Evolutionary conservation across 2,329 filamentous ascomycete species (phyloP).

Genomic region (Paramyrothecium sp.): DNA sequence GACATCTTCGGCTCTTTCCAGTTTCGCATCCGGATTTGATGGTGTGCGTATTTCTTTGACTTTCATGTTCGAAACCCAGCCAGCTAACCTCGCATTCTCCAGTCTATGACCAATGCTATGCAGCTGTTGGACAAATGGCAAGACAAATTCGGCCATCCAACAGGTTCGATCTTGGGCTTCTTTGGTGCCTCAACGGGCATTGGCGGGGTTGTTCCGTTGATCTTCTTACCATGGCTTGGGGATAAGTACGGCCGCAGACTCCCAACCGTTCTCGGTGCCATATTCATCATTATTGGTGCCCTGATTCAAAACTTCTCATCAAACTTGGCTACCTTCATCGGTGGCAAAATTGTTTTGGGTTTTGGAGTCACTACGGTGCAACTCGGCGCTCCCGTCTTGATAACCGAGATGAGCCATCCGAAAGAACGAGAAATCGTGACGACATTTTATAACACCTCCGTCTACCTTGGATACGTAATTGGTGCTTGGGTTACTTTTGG

Average conservation of each 20-base stretch:
- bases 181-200: constrained; percentile 37
- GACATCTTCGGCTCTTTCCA: constrained; percentile 39
- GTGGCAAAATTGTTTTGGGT: constrained; percentile 35
- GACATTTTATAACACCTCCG: constrained; percentile 19
- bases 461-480: constrained; percentile 19
- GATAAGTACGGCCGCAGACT: constrained; percentile 31
- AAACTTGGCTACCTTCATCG: constrained; percentile 34
- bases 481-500: constrained; percentile 28
- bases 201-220: constrained; percentile 36
- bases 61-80: background rate
- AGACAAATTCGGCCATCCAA: constrained; percentile 33
- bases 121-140: constrained; percentile 35
- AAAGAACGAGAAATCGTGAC: constrained; percentile 16
- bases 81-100: background rate
- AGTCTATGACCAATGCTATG: constrained; percentile 40
- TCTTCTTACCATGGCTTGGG: constrained; percentile 33
- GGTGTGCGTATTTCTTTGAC: constrained; percentile 18
- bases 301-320: constrained; percentile 33
- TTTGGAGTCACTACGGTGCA: constrained; percentile 35
- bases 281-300: constrained; percentile 36
- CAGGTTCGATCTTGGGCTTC: constrained; percentile 34
- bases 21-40: constrained; percentile 39
- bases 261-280: constrained; percentile 32
- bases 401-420: constrained; percentile 38
- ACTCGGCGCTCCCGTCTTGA: constrained; percentile 39